Evolutionary conservation across 1,284 basidiomycete genomes (phyloP), one percentile per base, ranked within the genome.

Genomic region (Termitomyces sp.): DNA sequence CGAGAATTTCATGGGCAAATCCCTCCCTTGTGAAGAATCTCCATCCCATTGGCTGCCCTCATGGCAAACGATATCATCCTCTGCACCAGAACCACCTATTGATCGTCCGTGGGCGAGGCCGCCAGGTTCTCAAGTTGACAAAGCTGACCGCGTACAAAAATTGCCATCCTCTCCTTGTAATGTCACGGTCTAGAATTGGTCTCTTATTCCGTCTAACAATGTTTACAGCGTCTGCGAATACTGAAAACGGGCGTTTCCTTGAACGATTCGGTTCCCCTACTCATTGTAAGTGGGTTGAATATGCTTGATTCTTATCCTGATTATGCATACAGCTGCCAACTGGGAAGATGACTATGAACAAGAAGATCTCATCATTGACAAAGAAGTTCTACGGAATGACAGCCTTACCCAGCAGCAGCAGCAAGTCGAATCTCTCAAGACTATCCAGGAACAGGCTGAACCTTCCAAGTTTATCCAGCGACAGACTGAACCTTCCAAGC

Each of bases 311-410:
- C n/a, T 7, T 48, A 17, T 5, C 5, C n/a, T 36, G n/a, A 48
- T 48, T 2, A 19, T 48, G 17, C n/a, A 28, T 13, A 19, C 26
- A 49, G 47, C 36, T 49, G 47, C 3, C 24, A 39, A 49, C 12
- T 49, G 47, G 47, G 47, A 49, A 12, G 47, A 49, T 17, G 17
- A n/a, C 34, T 49, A 49, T 19, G 47, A n/a, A 28, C 47, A 49
- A 19, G 47, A 49, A 19, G 47, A 49, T 21, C 2, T 19, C 0
- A 17, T 30, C 34, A 30, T 49, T 19, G 47, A 49, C n/a, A 49
- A 28, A 28, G 47, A 49, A 49, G 36, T 39, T 49, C 6, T 26
- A 8, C 10, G 36, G 6, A 38, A 28, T 3, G 12, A 43, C 24
- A 28, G 28, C 15, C 13, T 15, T 15, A n/a, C 15, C 15, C 15